These are phyloP conservation scores for Nemophila menziesii DNA, from an alignment of 257 asterid species.

Conservation along the genomic window DNA sequence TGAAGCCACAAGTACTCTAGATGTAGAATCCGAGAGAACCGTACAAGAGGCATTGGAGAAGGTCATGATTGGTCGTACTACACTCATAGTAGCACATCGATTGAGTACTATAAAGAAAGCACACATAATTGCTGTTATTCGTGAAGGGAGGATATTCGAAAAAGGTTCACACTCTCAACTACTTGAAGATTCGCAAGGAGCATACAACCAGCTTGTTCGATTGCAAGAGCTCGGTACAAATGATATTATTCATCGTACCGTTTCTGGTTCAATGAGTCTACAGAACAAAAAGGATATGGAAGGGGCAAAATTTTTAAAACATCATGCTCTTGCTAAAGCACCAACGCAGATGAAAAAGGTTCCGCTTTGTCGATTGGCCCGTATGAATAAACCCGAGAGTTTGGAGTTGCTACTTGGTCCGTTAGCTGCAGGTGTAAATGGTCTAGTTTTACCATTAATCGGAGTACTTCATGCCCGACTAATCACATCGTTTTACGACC, in stretches of 20 bases:
- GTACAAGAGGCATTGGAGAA: slow-evolving; percentile 48
- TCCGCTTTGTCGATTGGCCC: slow-evolving; percentile 34
- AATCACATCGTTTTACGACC: slow-evolving; percentile 33
- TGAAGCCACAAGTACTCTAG: slow-evolving; percentile 64
- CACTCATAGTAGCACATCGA: slow-evolving; percentile 59
- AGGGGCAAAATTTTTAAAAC: slow-evolving; percentile 5
- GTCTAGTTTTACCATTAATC: slow-evolving; percentile 34
- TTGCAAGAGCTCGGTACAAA: slow-evolving; percentile 29
- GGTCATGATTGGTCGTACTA: slow-evolving; percentile 43
- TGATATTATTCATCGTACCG: slow-evolving; percentile 14
- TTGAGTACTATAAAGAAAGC: slow-evolving; percentile 51
- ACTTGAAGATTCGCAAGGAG: slow-evolving; percentile 30
- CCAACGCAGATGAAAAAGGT: slow-evolving; percentile 7
- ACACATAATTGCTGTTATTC: slow-evolving; percentile 40
- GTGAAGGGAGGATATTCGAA: slow-evolving; percentile 44
- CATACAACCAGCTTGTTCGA: slow-evolving; percentile 31
- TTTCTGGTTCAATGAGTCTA: slow-evolving; percentile 6
- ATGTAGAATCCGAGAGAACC: slow-evolving; percentile 34
- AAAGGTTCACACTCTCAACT: slow-evolving; percentile 55
- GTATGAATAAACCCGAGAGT: slow-evolving; percentile 34
- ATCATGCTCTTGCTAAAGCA: slow-evolving; percentile 1
- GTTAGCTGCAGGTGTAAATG: slow-evolving; percentile 37
- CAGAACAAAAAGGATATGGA: neutral
- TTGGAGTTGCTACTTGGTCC: slow-evolving; percentile 34
- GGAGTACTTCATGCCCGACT: slow-evolving; percentile 38